Evolutionary conservation across 192 early-diverging fungal genomes (phyloP).

Genomic region (Backusella psychrophila): DNA sequence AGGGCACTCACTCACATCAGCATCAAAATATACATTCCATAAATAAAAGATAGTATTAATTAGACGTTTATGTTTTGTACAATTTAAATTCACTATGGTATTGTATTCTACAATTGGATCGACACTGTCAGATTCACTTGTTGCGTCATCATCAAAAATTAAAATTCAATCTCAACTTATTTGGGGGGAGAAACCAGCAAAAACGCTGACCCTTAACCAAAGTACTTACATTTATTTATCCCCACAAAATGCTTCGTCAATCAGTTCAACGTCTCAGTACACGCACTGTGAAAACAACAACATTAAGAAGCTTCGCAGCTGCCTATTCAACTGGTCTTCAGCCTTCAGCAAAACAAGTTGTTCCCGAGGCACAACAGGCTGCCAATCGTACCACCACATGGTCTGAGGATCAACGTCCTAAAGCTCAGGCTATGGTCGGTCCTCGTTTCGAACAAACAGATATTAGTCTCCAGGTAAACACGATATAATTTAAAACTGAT

Average conservation of each 20-base stretch:
- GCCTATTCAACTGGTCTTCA: slow-evolving; percentile 18
- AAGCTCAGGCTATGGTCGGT: slow-evolving; percentile 65
- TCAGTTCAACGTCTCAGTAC: slow-evolving; percentile 7
- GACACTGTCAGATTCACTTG: neutral
- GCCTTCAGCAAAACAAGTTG: slow-evolving; percentile 27
- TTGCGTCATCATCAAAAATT: slow-evolving; percentile 1
- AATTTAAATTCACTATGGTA: neutral
- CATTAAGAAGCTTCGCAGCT: slow-evolving; percentile 12
- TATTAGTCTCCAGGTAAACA: slow-evolving; percentile 68
- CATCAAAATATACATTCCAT: neutral
- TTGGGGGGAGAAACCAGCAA: neutral
- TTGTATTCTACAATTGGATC: neutral
- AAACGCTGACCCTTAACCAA: slow-evolving; percentile 2
- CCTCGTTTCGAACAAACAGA: slow-evolving; percentile 88
- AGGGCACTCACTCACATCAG: neutral
- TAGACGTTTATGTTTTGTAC: neutral
- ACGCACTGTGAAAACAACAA: neutral
- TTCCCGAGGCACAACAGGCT: slow-evolving; percentile 55
- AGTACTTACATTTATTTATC: slow-evolving; percentile 1
- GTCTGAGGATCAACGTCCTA: slow-evolving; percentile 74
- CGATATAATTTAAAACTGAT: neutral
- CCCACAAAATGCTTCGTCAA: slow-evolving; percentile 9
- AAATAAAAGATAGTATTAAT: neutral
- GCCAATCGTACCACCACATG: slow-evolving; percentile 73
- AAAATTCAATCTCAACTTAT: slow-evolving; percentile 8